Base-by-base conservation (phyloP, 2,329 filamentous ascomycete species). In the Orbilia brochopaga region DNA sequence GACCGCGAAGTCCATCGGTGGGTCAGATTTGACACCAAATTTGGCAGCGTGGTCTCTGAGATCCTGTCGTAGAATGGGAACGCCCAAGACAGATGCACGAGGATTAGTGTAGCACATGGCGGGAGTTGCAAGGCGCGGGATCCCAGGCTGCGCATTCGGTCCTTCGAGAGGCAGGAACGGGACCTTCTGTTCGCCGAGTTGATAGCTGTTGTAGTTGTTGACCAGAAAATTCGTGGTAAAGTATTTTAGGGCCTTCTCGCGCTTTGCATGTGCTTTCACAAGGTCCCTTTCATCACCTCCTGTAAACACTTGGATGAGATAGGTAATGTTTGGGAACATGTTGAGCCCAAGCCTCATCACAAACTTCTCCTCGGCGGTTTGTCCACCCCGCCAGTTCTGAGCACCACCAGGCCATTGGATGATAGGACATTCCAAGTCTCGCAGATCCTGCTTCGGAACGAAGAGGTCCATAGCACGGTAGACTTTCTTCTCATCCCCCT, bases 21-120 rank as follows among this genome's bases (percentile, higher is more conserved):
- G 94, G 78, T 99, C 88, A 59, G 85, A 81, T n/a, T 85, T 85
- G 3, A 99, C 92, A 0, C 92, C 92, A 76, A 99, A 92, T 80
- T 94, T 93, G 61, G 84, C 83, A 15, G 92, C 90, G 81, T 97
- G 91, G 10, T 85, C 81, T 70, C 90, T 88, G n/a, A 97, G 83
- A 74, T 94, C 90, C 53, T 81, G 84, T 72, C 86, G 85, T 35
- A 99, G 81, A 17, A 96, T 88, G 24, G 87, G 83, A 77, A 96
- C 97, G 0, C 90, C 91, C 58, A 99, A 83, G 2, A 95, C 83
- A 0, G 88, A 83, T 21, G 90, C 90, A 46, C 85, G 85, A 42
- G 88, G 85, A 75, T 97, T 93, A 0, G 88, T 91, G 78, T 91
- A 99, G 77, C 92, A 97, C 67, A 87, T 85, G 1, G 85, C 85